Conservation (phyloP, 2,329 filamentous ascomycete genomes). For the Fusarium sp. region DNA sequence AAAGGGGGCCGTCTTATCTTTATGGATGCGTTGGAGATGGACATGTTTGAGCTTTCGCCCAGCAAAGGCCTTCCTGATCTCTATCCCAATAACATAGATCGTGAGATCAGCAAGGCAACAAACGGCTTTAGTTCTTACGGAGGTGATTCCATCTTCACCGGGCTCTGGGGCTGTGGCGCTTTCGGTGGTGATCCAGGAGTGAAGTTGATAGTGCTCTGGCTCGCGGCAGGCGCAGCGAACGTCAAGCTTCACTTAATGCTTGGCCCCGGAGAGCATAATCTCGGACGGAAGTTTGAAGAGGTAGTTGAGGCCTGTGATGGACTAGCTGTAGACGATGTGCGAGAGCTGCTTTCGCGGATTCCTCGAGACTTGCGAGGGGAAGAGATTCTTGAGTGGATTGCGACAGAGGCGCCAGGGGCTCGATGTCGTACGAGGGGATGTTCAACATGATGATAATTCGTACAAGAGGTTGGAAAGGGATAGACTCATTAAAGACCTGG, state of each 20-base stretch:
- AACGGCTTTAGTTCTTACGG: constrained; percentile 47
- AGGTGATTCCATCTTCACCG: constrained; percentile 44
- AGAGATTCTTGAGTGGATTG: constrained; percentile 36
- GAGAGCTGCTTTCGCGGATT: constrained; percentile 19
- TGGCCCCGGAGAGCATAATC: constrained; percentile 34
- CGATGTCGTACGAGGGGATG: background rate
- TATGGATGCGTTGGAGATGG: constrained; percentile 56
- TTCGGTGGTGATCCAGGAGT: constrained; percentile 53
- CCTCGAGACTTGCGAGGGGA: constrained; percentile 19
- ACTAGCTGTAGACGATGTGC: background rate
- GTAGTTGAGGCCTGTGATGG: constrained; percentile 13
- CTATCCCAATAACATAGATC: constrained; percentile 41
- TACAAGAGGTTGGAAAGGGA: background rate
- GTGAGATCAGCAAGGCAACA: constrained; percentile 51
- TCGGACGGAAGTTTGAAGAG: constrained; percentile 31
- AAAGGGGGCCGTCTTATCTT: constrained; percentile 51
- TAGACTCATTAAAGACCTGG: background rate
- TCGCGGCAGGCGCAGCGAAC: constrained; percentile 48
- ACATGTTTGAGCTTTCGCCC: constrained; percentile 40
- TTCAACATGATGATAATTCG: background rate
- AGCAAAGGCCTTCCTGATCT: constrained; percentile 47
- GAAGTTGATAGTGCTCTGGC: constrained; percentile 52
- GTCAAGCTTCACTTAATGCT: constrained; percentile 41
- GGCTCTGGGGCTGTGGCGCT: constrained; percentile 55
- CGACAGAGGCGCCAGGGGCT: constrained; percentile 5